These are phyloP conservation scores for Euphorbia schlechtendalii DNA, from an alignment of 441 rosid species.

Conservation along the genomic window DNA sequence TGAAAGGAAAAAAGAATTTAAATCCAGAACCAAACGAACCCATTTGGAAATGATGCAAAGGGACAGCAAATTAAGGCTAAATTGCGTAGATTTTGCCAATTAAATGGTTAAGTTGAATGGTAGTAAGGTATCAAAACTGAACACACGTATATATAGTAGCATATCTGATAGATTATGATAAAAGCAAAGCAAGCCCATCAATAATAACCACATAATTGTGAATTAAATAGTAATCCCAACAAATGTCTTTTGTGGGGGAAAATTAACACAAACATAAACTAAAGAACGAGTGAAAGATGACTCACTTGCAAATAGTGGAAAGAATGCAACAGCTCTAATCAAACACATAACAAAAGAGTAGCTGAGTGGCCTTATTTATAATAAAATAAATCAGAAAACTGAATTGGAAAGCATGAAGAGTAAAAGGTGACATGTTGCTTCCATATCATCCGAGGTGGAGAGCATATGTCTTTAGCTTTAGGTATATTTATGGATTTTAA, in stretches of 20 bases:
- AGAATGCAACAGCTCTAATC: slow-evolving; percentile 19
- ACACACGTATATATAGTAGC: no score
- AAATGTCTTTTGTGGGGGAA: no score
- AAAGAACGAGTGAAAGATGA: slow-evolving; percentile 5
- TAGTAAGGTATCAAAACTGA: slow-evolving; percentile 5
- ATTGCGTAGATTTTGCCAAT: slow-evolving; percentile 17
- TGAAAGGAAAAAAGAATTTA: no score
- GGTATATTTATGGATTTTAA: slow-evolving; percentile 5
- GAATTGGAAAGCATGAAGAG: no score
- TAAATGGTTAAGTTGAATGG: slow-evolving; percentile 7
- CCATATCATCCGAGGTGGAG: slow-evolving; percentile 28
- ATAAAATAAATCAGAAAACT: no score
- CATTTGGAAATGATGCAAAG: no score
- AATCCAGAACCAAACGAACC: slow-evolving; percentile 24
- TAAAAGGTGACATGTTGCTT: slow-evolving; percentile 1
- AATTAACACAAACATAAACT: no score
- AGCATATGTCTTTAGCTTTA: slow-evolving; percentile 25
- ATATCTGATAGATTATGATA: slow-evolving; percentile 20
- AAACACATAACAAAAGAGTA: slow-evolving; percentile 11
- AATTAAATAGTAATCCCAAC: not conserved
- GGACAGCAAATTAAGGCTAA: slow-evolving; percentile 1
- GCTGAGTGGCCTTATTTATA: slow-evolving; percentile 26
- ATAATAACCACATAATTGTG: slow-evolving; percentile 21
- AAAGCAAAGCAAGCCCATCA: slow-evolving; percentile 26
- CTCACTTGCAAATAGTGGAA: slow-evolving; percentile 20